Evolutionary conservation across 345 rosid species (phyloP), one percentile per base, ranked within the genome.

Genomic region (Atalantia buxifolia): DNA sequence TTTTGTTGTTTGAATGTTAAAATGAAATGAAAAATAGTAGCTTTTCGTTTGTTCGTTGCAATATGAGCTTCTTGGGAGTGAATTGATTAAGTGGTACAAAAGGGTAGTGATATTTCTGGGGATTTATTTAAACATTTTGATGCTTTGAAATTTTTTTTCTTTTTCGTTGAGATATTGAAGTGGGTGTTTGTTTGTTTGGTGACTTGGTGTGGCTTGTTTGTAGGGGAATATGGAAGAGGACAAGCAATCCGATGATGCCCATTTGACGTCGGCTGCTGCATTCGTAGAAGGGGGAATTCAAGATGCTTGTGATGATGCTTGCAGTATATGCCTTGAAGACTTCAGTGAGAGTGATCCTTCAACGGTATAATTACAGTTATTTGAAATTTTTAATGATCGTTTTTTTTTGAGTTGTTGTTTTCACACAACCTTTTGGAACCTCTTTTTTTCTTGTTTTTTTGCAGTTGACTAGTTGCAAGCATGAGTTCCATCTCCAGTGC

Each of bases 221-320:
- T 45, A 45, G 50, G 50, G 50, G 50, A 45, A 85, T 35, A 35
- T 81, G 83, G 93, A 79, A 72, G 94, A 91, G 63, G 81, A 77
- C 38, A 31, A 80, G 75, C 84, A 83, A 74, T 81, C 94, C n/a
- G 97, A 87, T 59, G 50, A 45, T 45, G 90, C 85, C 4, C 92
- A 90, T 79, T 66, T 91, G 89, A 91, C 92, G 13, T 95, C 99
- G 0, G 95, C 98, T 22, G 98, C 94, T 25, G 99, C 99, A 53
- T 95, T 95, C 83, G 99, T 95, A 24, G 94, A 95, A 87, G 99
- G 99, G 1, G 99, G 99, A 74, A 88, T 95, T 62, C 99, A 95
- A 83, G 99, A 95, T 30, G 84, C 99, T 66, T 95, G 99, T 82
- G 99, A 95, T 82, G 98, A 95, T 80, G 88, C 98, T 50, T 95